Base-by-base conservation (phyloP, 352 stramenopile genomes). In the Pilasporangium apinafurcum region DNA sequence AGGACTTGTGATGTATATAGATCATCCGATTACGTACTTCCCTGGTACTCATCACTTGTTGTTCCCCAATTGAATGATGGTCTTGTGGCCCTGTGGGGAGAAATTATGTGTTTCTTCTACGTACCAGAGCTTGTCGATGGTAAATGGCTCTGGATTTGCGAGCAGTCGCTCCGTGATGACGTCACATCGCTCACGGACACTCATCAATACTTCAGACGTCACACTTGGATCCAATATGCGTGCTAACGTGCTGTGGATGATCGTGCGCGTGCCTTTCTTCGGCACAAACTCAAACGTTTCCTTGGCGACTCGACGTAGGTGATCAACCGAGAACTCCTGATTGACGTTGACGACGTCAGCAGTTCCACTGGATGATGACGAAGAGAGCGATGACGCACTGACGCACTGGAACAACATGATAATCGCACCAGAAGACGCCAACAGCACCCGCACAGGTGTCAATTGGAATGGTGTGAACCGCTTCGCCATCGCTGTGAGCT, bases 211-310 rank as follows among this genome's bases (percentile, higher is more conserved):
- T 1, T 68, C 60, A 1, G 52, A 37, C 13, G 62, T 49, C 0
- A 82, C 54, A 18, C 76, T 58, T 1, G 71, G 65, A 18, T 68
- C 54, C 28, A 90, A 36, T 26, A 90, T 49, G 2, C 77, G 64
- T 2, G 64, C 69, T 21, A 90, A 48, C 21, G 77, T 90, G 52
- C 68, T 61, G 56, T 90, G 77, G 56, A 86, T 79, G 59, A 90
- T 86, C 14, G 63, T 61, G 20, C 51, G 64, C 16, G 62, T 64
- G 26, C 57, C 43, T 8, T 46, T 56, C 55, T 81, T 72, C 9
- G 74, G 71, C 17, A 64, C 53, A 36, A 64, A 59, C 28, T 60
- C 62, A 38, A 86, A 86, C 5, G 42, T 74, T 20, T 73, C 50
- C 40, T 69, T 68, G 3, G 68, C 68, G 9, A 62, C 39, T 28